A percentile compares a stretch with the other conserved stretches of the same genome.
Conservation (phyloP, 2,329 filamentous ascomycete species). For the Aspergillus sp. region DNA sequence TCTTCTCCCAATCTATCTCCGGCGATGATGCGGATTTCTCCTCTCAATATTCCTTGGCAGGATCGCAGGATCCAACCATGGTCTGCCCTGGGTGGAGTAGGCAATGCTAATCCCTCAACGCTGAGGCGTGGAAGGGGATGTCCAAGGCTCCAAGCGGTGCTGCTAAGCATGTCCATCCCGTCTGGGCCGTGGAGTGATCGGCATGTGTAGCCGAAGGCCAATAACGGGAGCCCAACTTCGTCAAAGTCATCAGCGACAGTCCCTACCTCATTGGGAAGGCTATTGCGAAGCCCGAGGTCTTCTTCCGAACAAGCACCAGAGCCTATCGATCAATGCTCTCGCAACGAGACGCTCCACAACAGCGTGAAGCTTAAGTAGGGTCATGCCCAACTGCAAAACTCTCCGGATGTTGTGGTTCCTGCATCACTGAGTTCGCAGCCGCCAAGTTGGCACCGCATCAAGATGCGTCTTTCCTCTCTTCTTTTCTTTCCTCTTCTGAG, state of each 20-base stretch:
- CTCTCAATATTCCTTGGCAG: neutral
- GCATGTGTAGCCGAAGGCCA: neutral
- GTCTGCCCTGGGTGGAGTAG: neutral
- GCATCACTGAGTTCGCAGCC: neutral
- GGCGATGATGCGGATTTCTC: neutral
- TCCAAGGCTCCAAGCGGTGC: neutral
- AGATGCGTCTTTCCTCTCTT: neutral
- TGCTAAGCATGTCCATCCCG: neutral
- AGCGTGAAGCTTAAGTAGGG: neutral
- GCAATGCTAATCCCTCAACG: neutral
- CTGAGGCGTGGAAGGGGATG: neutral
- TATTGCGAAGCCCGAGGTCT: neutral
- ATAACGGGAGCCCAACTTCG: neutral
- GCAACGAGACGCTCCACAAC: neutral
- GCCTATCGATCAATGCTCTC: neutral
- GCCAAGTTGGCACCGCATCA: neutral
- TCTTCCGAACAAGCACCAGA: neutral
- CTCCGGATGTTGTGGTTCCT: neutral
- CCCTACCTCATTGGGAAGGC: neutral
- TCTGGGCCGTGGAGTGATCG: neutral
- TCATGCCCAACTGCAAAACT: neutral
- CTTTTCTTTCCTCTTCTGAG: neutral
- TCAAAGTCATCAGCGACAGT: neutral
- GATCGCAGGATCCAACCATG: neutral
- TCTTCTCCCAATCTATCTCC: neutral